Evolutionary conservation across 331 rosid genomes (phyloP).

Genomic region (Quercus phellos): DNA sequence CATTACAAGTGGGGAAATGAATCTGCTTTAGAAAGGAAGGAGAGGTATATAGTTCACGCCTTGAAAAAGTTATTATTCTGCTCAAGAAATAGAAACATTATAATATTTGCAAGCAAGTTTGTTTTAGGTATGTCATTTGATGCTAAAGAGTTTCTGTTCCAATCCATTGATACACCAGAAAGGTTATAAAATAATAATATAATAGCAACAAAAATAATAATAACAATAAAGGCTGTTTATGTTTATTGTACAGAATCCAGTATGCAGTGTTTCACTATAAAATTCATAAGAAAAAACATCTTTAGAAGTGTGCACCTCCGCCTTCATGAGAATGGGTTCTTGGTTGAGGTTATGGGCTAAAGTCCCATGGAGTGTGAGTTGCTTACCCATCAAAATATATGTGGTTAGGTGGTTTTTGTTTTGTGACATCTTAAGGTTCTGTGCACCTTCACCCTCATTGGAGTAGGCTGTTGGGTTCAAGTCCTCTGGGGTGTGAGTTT

Average conservation of each 20-base stretch:
- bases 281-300: too few relatives aligned
- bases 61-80: neutral
- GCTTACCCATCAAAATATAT: too few relatives aligned
- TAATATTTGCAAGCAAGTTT: neutral
- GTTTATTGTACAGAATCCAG: neutral
- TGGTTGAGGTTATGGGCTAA: too few relatives aligned
- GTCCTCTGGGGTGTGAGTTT: too few relatives aligned
- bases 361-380: too few relatives aligned
- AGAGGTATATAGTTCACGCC: constrained; percentile 18
- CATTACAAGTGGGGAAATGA: constrained; percentile 1
- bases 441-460: too few relatives aligned
- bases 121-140: neutral
- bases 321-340: too few relatives aligned
- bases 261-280: neutral
- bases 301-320: too few relatives aligned
- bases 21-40: neutral
- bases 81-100: neutral
- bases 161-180: neutral
- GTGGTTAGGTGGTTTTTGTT: too few relatives aligned
- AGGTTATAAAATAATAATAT: neutral
- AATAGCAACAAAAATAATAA: too few relatives aligned
- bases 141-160: neutral
- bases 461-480: too few relatives aligned
- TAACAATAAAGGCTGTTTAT: neutral
- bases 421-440: too few relatives aligned